These are phyloP conservation scores for Starmerella apis DNA, from an alignment of 805 yeast species.

Conservation along the genomic window DNA sequence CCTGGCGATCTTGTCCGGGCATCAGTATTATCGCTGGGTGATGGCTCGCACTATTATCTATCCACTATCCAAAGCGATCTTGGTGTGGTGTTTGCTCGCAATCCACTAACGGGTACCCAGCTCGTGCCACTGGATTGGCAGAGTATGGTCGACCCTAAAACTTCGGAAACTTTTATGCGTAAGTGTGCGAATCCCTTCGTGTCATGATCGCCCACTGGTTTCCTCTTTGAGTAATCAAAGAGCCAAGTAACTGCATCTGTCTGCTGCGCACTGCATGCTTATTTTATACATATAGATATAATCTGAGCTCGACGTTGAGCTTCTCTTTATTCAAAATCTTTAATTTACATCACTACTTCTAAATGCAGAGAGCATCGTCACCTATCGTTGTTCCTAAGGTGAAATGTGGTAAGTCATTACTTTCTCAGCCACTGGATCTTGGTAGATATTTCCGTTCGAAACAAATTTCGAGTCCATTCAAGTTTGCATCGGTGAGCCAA, in stretches of 20 bases:
- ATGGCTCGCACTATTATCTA: conserved; percentile 81
- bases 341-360: no score
- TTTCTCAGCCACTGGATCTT: neutral
- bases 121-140: conserved; percentile 94
- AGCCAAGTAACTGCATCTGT: neutral
- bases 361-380: neutral
- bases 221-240: neutral
- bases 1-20: conserved; percentile 94
- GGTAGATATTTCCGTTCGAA: neutral
- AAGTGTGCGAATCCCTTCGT: conserved; percentile 82
- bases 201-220: neutral
- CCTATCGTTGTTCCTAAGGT: neutral
- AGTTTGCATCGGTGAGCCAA: neutral
- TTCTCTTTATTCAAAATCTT: neutral
- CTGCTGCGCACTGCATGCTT: neutral
- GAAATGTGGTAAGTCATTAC: neutral
- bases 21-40: conserved; percentile 72
- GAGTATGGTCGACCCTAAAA: conserved; percentile 69
- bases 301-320: no score
- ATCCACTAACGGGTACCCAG: conserved; percentile 54
- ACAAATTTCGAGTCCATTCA: neutral
- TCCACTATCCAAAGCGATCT: conserved; percentile 82
- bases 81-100: conserved; percentile 84
- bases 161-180: conserved; percentile 66
- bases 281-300: neutral